Evolutionary conservation across 352 stramenopile genomes (phyloP).

Genomic region (Achlya hypogyna): DNA sequence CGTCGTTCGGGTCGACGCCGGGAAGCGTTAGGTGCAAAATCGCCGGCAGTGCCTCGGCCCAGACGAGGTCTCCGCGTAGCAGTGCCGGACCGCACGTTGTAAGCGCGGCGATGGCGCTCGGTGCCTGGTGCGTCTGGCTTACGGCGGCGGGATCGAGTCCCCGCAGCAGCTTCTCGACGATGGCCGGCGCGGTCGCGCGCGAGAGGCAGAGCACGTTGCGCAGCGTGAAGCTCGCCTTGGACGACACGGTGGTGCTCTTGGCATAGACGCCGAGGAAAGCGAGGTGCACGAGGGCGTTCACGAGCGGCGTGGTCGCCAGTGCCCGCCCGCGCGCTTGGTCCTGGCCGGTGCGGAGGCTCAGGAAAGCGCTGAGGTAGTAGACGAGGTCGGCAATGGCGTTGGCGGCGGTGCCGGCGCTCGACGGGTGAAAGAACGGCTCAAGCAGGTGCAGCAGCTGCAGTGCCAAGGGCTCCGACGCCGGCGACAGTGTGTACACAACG

Average conservation of each 20-base stretch:
- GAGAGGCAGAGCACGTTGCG: conserved; percentile 58
- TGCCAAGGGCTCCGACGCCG: conserved; percentile 28
- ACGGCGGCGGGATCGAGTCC: conserved; percentile 53
- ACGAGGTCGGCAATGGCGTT: conserved; percentile 42
- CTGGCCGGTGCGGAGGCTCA: conserved; percentile 40
- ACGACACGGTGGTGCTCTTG: conserved; percentile 49
- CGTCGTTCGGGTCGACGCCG: conserved; percentile 68
- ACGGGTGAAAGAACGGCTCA: conserved; percentile 66
- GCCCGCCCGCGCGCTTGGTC: conserved; percentile 30
- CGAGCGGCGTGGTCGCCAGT: conserved; percentile 20
- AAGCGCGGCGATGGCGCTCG: conserved; percentile 59
- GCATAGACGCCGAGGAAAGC: conserved; percentile 65
- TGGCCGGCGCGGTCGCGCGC: conserved; percentile 26
- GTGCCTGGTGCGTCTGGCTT: conserved; percentile 63
- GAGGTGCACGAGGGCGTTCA: conserved; percentile 44
- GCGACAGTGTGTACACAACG: conserved; percentile 39
- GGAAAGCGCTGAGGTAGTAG: conserved; percentile 43
- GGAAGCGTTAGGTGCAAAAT: conserved; percentile 52
- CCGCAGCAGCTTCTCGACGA: conserved; percentile 66
- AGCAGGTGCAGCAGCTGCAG: conserved; percentile 47
- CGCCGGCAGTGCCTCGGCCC: conserved; percentile 49
- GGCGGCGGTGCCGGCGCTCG: conserved; percentile 51
- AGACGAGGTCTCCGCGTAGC: conserved; percentile 47
- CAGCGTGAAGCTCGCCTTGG: conserved; percentile 61
- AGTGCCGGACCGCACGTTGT: conserved; percentile 48